These are phyloP conservation scores for Ophiostoma australiae DNA, from an alignment of 2,329 filamentous ascomycete genomes.

Conservation along the genomic window DNA sequence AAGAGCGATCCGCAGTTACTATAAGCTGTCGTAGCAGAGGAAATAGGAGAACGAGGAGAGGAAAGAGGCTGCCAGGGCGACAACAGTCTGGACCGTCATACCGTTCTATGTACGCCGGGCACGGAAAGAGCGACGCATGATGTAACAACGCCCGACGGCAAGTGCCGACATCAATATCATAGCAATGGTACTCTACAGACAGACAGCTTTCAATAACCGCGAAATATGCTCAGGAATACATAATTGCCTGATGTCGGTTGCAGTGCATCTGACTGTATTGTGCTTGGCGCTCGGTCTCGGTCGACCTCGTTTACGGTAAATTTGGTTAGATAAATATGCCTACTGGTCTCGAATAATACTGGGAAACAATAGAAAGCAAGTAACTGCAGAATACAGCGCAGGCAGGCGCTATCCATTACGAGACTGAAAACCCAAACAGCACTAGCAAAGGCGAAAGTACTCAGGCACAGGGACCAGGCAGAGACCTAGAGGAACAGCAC, in stretches of 20 bases:
- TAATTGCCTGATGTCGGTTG: not conserved
- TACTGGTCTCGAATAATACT: too few species aligned
- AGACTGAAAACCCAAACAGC: not conserved
- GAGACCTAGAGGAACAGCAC: not conserved
- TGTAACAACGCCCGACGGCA: not conserved
- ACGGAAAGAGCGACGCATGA: not conserved
- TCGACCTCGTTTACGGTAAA: not conserved
- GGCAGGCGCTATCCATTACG: not conserved
- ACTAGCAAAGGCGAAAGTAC: not conserved
- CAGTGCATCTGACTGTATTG: not conserved
- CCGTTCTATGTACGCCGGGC: not conserved
- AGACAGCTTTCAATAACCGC: not conserved
- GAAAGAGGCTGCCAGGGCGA: not conserved
- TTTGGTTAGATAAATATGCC: not conserved
- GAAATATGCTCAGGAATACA: not conserved
- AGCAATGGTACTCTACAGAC: not conserved
- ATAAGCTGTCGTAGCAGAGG: not conserved
- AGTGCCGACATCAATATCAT: not conserved
- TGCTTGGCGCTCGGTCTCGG: conserved; percentile 5
- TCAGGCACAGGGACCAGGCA: not conserved
- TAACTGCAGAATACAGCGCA: not conserved
- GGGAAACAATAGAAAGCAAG: not conserved
- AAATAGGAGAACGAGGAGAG: not conserved
- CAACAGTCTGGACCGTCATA: not conserved
- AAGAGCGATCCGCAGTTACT: not conserved